Base-by-base conservation (phyloP, 306 rosid species). In the Malus orientalis region DNA sequence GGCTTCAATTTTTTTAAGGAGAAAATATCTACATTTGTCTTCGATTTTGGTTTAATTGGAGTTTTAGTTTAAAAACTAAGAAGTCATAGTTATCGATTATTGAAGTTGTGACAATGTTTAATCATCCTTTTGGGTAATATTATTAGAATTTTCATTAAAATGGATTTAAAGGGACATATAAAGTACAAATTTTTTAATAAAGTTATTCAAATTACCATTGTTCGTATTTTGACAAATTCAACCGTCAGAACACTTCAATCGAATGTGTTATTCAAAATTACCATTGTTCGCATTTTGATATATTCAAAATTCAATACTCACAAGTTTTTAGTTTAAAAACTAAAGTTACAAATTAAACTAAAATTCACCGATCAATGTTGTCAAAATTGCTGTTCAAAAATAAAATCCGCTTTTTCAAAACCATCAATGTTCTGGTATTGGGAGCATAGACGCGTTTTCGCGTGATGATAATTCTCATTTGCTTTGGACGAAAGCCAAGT, bases 401-500 rank as follows among this genome's bases (percentile, higher is more conserved):
- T 32, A 22, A 60, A 59, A 38, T 19, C 29, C 19, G 45, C 11
- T 70, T 70, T 5, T 30, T 14, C 1, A n/a, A 53, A 30, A 27
- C 45, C 74, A 71, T 54, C 77, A 59, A 59, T 25, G 53, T 54
- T 29, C 49, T 74, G 0, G 69, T 68, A 55, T 27, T 74, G 65
- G 55, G 55, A 33, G 13, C 69, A 20, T 40, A 11, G 11, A 84
- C 88, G 92, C 90, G 90, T 83, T 90, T 82, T 6, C 81, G 78
- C 72, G 82, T 83, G 80, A 73, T 83, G 54, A 65, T 63, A 30
- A 55, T 77, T 63, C n/a, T 8, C 18, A 5, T 30, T 81, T 64
- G 71, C 80, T 83, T 74, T 11, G 62, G 44, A 59, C 6, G 44
- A 57, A 83, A 79, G 86, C 33, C 40, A 32, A 60, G 62, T 67